Percentiles rank a stretch among this genome's conserved stretches.
These are phyloP conservation scores for Porcisia deanei DNA, from an alignment of 208 protist species.

Conservation along the genomic window DNA sequence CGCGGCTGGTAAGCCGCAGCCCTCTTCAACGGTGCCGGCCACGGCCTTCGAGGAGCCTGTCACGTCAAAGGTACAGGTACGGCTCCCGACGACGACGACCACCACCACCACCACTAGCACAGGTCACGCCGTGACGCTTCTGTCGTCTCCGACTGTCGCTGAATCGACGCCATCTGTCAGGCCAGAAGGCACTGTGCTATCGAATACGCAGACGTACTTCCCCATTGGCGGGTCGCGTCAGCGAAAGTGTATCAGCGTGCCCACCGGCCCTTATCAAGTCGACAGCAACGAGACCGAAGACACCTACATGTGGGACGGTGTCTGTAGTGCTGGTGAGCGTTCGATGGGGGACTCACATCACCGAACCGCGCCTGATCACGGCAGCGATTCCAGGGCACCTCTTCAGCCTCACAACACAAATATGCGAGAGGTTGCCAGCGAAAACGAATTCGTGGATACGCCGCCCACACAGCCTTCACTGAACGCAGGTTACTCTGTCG, in stretches of 20 bases:
- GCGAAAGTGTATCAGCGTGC: slow-evolving; percentile 29
- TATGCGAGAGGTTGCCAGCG: background rate
- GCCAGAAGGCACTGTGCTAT: background rate
- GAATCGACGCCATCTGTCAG: background rate
- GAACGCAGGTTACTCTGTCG: background rate
- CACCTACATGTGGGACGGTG: slow-evolving; percentile 3
- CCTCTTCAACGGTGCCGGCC: background rate
- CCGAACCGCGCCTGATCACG: background rate
- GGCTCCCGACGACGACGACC: background rate
- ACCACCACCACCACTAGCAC: too few species aligned
- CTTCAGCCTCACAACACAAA: background rate
- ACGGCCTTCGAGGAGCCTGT: slow-evolving; percentile 1
- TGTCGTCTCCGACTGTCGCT: background rate
- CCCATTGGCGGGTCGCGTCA: slow-evolving; percentile 22
- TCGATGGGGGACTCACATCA: slow-evolving; percentile 5
- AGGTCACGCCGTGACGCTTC: background rate
- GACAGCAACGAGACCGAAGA: slow-evolving; percentile 16
- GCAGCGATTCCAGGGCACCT: background rate
- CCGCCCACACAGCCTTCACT: background rate
- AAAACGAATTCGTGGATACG: background rate
- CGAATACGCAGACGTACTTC: slow-evolving; percentile 1
- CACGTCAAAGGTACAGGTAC: background rate
- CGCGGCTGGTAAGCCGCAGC: background rate
- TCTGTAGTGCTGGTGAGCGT: slow-evolving; percentile 8
- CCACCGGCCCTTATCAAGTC: background rate